Evolutionary conservation across 805 yeast species (phyloP).

Genomic region (Saturnispora halmiae): DNA sequence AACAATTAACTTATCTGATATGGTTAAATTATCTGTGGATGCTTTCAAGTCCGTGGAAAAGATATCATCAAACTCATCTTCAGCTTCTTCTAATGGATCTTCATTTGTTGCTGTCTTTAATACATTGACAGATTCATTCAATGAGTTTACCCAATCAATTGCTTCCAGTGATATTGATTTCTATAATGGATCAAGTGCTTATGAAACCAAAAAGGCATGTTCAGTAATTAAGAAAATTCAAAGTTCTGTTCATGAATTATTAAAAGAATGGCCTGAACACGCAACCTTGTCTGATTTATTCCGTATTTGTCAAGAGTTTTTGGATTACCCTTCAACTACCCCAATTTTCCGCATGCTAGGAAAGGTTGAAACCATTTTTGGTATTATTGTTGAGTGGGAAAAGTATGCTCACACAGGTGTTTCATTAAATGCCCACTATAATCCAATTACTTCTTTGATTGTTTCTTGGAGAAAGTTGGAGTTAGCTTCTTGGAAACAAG

Average conservation of each 20-base stretch:
- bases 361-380: constrained; percentile 80
- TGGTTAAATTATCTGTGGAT: constrained; percentile 33
- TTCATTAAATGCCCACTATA: constrained; percentile 47
- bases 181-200: constrained; percentile 52
- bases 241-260: constrained; percentile 37
- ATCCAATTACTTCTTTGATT: constrained; percentile 54
- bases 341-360: constrained; percentile 73
- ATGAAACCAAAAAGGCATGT: constrained; percentile 56
- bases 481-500: constrained; percentile 71
- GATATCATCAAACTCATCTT: constrained; percentile 18
- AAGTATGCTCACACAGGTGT: constrained; percentile 78
- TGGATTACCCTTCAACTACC: constrained; percentile 49
- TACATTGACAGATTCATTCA: constrained; percentile 29
- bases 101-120: constrained; percentile 30
- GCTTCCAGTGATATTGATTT: constrained; percentile 38
- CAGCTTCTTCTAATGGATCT: constrained; percentile 23
- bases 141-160: constrained; percentile 20
- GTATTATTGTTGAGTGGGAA: constrained; percentile 85
- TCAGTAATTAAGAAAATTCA: constrained; percentile 36
- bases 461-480: constrained; percentile 90
- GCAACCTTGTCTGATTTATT: constrained; percentile 68
- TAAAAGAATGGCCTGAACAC: constrained; percentile 88
- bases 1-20: constrained; percentile 22
- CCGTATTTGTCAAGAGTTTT: constrained; percentile 56
- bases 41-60: constrained; percentile 26